Conservation (phyloP, 306 rosid species). For the Cyclanthera cordifolia region DNA sequence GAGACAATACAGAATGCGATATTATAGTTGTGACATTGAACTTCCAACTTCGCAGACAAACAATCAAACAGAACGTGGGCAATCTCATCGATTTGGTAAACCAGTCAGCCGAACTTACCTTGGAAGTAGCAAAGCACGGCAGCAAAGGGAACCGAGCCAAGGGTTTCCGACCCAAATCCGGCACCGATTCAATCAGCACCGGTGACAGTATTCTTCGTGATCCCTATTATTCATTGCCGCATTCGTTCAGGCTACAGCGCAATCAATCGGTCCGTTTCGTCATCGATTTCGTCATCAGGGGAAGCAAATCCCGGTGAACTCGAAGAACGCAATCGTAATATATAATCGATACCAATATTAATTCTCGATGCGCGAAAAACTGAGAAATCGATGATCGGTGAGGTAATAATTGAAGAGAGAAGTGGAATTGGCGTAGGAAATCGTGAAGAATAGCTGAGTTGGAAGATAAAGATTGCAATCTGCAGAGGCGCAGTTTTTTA, state of each 20-base stretch:
- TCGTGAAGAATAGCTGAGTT: too few species aligned
- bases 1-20: background rate
- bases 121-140: conserved; percentile 84
- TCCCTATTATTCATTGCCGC: conserved; percentile 56
- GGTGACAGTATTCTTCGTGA: conserved; percentile 53
- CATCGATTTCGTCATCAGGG: conserved; percentile 46
- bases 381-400: too few species aligned
- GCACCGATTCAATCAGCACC: conserved; percentile 71
- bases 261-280: conserved; percentile 59
- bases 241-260: conserved; percentile 66
- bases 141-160: conserved; percentile 89
- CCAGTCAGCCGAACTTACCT: conserved; percentile 28
- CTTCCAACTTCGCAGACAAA: background rate
- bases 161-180: conserved; percentile 95
- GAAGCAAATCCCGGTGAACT: conserved; percentile 17
- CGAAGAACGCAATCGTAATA: conserved; percentile 16
- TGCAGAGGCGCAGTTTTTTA: too few species aligned
- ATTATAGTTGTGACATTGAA: background rate
- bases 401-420: too few species aligned
- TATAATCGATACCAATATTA: conserved; percentile 25
- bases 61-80: conserved; percentile 23
- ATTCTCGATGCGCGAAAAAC: conserved; percentile 17
- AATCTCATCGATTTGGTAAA: background rate
- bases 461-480: too few species aligned
- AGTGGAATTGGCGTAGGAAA: background rate